Evolutionary conservation across 1,139 yeast genomes (phyloP).

Genomic region (Candida gigantensis): DNA sequence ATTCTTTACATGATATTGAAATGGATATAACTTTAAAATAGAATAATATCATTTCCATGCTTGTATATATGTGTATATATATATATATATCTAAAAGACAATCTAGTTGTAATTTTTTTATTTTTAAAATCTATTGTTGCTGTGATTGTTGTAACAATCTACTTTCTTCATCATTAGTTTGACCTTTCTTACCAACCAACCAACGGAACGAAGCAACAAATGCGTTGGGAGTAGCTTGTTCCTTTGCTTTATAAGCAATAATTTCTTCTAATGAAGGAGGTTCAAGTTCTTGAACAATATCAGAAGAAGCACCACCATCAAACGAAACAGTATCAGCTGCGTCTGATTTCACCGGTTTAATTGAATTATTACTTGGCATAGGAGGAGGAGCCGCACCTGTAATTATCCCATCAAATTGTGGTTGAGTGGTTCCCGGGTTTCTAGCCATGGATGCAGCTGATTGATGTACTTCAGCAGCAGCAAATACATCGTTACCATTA

Average conservation of each 20-base stretch:
- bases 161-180: slow-evolving; percentile 19
- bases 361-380: slow-evolving; percentile 9
- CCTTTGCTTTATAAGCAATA: slow-evolving; percentile 27
- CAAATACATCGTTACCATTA: too few relatives aligned
- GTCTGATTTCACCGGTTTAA: slow-evolving; percentile 13
- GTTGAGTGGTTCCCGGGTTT: slow-evolving; percentile 35
- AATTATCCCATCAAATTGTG: slow-evolving; percentile 19
- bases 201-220: slow-evolving; percentile 3
- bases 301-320: slow-evolving; percentile 22
- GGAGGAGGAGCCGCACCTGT: slow-evolving; percentile 19
- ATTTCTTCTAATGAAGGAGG: slow-evolving; percentile 41
- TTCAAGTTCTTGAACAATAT: slow-evolving; percentile 38
- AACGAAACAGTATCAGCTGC: slow-evolving; percentile 21
- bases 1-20: slow-evolving; percentile 15
- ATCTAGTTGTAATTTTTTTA: too few relatives aligned
- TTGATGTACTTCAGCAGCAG: slow-evolving; percentile 18
- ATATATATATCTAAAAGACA: slow-evolving; percentile 1
- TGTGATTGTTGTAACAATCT: slow-evolving; percentile 14
- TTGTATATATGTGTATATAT: not conserved
- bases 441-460: slow-evolving; percentile 44
- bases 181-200: slow-evolving; percentile 6
- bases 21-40: slow-evolving; percentile 21
- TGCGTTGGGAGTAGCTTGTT: slow-evolving; percentile 14
- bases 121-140: slow-evolving; percentile 2
- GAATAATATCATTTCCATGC: too few relatives aligned